phyloP scores from a whole-genome alignment of 345 rosid species.

The Eucalyptus coolabah region DNA sequence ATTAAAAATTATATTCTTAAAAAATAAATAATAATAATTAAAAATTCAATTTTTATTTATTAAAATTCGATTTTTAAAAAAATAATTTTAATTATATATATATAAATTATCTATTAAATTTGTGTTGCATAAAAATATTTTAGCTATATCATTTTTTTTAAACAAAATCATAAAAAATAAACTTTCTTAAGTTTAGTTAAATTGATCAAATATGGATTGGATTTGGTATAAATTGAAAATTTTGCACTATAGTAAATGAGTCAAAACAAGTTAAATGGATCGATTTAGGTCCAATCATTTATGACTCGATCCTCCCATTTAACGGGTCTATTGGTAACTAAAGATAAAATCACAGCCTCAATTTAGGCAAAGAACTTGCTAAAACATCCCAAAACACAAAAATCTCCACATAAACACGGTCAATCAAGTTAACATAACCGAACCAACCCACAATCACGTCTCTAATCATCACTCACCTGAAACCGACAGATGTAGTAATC shows the following conservation, averaged over 20 bases:
- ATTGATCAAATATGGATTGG: too few species aligned
- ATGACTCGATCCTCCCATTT: fast-evolving
- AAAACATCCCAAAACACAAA: neutral
- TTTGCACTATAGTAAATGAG: fast-evolving
- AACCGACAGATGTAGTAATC: constrained; percentile 66
- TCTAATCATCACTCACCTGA: constrained; percentile 24
- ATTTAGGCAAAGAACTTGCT: neutral
- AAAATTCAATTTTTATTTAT: too few species aligned
- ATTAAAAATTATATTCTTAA: too few species aligned
- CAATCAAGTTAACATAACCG: neutral
- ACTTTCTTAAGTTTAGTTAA: fast-evolving
- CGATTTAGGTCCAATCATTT: fast-evolving
- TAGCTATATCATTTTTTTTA: too few species aligned
- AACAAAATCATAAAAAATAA: too few species aligned
- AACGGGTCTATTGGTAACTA: fast-evolving
- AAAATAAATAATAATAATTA: too few species aligned
- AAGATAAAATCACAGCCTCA: neutral
- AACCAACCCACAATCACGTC: neutral
- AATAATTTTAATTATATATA: too few species aligned
- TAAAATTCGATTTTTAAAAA: too few species aligned
- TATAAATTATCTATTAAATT: too few species aligned
- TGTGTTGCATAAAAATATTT: too few species aligned
- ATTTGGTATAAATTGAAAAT: fast-evolving
- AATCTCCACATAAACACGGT: neutral
- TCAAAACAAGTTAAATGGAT: fast-evolving